A percentile compares a stretch with the other conserved stretches of the same genome.
Evolutionary conservation across 345 rosid genomes (phyloP).

Genomic region (Camelina laxa): DNA sequence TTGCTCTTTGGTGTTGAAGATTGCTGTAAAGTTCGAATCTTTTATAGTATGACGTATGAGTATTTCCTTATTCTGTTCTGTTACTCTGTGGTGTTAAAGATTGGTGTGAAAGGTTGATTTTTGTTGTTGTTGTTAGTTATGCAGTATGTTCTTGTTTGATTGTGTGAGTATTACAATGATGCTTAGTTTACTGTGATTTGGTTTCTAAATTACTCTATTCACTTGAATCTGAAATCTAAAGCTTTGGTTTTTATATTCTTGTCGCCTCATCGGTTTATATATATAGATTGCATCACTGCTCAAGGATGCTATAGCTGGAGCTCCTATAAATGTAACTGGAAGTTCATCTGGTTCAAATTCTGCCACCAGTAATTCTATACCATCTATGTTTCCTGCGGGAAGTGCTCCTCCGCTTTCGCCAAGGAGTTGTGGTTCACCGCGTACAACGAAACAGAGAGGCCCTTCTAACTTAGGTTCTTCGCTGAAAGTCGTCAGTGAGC

Average conservation of each 20-base stretch:
- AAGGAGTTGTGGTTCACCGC: slow-evolving; percentile 92
- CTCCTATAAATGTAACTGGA: slow-evolving; percentile 71
- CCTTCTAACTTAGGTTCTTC: slow-evolving; percentile 90
- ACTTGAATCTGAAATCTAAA: slow-evolving; percentile 20
- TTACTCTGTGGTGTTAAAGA: background rate
- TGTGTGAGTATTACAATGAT: background rate
- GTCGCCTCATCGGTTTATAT: background rate
- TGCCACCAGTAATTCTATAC: slow-evolving; percentile 63
- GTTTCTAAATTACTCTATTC: background rate
- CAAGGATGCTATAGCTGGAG: slow-evolving; percentile 78
- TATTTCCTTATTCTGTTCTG: no score
- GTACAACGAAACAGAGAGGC: slow-evolving; percentile 65
- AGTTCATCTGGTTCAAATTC: slow-evolving; percentile 63
- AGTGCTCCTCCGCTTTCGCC: slow-evolving; percentile 99
- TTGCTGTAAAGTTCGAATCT: no score
- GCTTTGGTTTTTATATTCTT: slow-evolving; percentile 19
- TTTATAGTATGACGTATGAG: no score
- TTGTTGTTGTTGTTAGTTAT: background rate
- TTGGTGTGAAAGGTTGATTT: background rate
- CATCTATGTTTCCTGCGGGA: slow-evolving; percentile 96
- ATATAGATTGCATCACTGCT: slow-evolving; percentile 71
- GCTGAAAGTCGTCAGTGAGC: slow-evolving; percentile 76
- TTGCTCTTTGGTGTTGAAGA: no score
- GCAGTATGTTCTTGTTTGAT: no score
- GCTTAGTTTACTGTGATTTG: background rate